Conservation (phyloP, 2,329 filamentous ascomycete species). For the Chaetomium globosum region DNA sequence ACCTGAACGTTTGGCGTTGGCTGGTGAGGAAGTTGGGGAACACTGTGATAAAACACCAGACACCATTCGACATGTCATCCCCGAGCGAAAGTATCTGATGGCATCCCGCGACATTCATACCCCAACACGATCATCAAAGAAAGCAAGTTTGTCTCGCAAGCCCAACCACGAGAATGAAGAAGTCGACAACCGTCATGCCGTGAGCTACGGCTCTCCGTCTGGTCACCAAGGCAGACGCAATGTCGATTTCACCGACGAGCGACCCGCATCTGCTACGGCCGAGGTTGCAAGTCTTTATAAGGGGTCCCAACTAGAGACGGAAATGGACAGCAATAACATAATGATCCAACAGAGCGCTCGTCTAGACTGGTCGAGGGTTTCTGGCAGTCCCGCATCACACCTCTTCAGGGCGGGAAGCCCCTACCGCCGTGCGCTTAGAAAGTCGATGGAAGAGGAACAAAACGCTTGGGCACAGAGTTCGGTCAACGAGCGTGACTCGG, state of each 20-base stretch:
- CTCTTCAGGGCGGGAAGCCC: constrained; percentile 59
- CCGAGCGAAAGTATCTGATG: background rate
- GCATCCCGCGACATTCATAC: constrained; percentile 7
- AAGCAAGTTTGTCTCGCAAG: background rate
- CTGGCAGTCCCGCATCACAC: constrained; percentile 55
- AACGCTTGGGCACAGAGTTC: constrained; percentile 18
- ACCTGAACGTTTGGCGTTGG: background rate
- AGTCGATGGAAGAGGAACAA: constrained; percentile 49
- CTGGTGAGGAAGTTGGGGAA: background rate
- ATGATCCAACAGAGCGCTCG: background rate
- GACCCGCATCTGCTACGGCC: background rate
- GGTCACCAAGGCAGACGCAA: background rate
- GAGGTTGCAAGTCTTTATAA: background rate
- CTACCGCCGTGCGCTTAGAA: constrained; percentile 56
- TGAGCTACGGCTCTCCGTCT: background rate
- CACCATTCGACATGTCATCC: constrained; percentile 25
- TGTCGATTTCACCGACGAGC: too few species aligned
- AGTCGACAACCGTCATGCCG: background rate
- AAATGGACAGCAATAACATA: background rate
- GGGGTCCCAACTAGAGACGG: too few species aligned
- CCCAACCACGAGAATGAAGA: background rate
- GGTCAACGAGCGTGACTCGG: constrained; percentile 20
- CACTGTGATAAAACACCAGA: constrained; percentile 24
- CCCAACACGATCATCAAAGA: constrained; percentile 23
- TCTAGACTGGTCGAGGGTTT: constrained; percentile 51